Conservation (phyloP, 345 rosid genomes). For the Streptanthus diversifolius region DNA sequence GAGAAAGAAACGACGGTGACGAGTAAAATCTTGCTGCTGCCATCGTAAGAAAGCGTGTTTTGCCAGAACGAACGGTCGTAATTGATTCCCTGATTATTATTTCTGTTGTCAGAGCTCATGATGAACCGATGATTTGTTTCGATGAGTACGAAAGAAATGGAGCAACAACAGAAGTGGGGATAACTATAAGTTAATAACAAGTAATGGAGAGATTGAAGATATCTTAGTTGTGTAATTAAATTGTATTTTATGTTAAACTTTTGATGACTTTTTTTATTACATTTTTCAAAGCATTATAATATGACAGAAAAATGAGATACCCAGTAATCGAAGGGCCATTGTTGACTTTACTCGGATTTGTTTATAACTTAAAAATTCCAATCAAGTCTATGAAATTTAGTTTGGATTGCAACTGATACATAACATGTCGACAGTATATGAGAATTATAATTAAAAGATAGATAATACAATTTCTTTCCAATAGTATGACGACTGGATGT, state of each 20-base stretch:
- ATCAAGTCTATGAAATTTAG: not conserved
- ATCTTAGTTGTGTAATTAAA: not conserved
- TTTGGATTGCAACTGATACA: not conserved
- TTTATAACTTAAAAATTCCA: not conserved
- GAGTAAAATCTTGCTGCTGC: conserved; percentile 47
- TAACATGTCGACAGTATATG: conserved; percentile 9
- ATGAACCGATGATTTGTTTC: not conserved
- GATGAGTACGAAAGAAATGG: not conserved
- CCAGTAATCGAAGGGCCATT: not conserved
- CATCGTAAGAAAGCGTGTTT: conserved; percentile 15
- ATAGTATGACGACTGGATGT: not conserved
- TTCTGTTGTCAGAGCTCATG: conserved; percentile 12
- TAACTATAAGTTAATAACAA: not conserved
- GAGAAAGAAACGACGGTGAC: conserved; percentile 42
- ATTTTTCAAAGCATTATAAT: not conserved
- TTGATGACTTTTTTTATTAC: not conserved
- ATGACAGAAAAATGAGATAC: not conserved
- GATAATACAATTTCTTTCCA: not conserved
- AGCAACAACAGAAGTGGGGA: not conserved
- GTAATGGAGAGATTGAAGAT: not conserved
- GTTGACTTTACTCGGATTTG: conserved; percentile 16
- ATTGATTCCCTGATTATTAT: not conserved
- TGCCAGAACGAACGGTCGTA: conserved; percentile 13
- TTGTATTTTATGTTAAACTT: not conserved
- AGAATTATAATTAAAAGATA: not conserved